These are phyloP conservation scores for Amanita jacksonii DNA, from an alignment of 768 basidiomycete species.

Conservation along the genomic window DNA sequence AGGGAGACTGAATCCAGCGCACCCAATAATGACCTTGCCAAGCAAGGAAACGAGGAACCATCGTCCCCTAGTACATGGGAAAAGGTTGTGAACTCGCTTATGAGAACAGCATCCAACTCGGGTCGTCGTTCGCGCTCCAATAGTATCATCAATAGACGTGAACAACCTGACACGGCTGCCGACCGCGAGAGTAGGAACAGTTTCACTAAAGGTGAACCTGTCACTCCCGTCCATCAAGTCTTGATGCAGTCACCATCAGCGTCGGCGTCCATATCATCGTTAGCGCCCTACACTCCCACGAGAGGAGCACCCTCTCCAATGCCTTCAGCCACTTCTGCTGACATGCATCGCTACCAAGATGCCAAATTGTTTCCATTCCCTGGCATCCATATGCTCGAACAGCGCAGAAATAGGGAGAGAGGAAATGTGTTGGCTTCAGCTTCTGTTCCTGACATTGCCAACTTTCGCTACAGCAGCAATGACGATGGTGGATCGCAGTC, in stretches of 20 bases:
- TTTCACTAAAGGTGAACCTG: constrained; percentile 41
- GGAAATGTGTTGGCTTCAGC: constrained; percentile 34
- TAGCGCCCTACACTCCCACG: constrained; percentile 43
- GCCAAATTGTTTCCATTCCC: constrained; percentile 88
- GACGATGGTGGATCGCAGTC: constrained; percentile 32
- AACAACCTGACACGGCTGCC: constrained; percentile 62
- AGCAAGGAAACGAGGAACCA: constrained; percentile 50
- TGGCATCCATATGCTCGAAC: constrained; percentile 70
- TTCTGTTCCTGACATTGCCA: constrained; percentile 35
- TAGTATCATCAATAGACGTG: constrained; percentile 55
- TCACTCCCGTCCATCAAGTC: constrained; percentile 29
- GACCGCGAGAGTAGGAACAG: constrained; percentile 74
- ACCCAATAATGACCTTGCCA: constrained; percentile 31
- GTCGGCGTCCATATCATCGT: constrained; percentile 61
- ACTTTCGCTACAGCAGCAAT: constrained; percentile 35
- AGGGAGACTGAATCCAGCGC: constrained; percentile 45
- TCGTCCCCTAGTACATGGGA: constrained; percentile 57
- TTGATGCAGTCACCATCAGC: constrained; percentile 55
- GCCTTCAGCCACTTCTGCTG: constrained; percentile 61
- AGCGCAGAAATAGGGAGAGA: constrained; percentile 42
- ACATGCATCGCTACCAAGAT: constrained; percentile 64
- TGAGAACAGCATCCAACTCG: constrained; percentile 51
- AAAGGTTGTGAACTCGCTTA: constrained; percentile 60
- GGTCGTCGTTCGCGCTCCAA: constrained; percentile 77
- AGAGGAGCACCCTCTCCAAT: constrained; percentile 67